A percentile compares a stretch with the other conserved stretches of the same genome.
These are phyloP conservation scores for Penicillium arizonense DNA, from an alignment of 495 filamentous ascomycete species.

Conservation along the genomic window DNA sequence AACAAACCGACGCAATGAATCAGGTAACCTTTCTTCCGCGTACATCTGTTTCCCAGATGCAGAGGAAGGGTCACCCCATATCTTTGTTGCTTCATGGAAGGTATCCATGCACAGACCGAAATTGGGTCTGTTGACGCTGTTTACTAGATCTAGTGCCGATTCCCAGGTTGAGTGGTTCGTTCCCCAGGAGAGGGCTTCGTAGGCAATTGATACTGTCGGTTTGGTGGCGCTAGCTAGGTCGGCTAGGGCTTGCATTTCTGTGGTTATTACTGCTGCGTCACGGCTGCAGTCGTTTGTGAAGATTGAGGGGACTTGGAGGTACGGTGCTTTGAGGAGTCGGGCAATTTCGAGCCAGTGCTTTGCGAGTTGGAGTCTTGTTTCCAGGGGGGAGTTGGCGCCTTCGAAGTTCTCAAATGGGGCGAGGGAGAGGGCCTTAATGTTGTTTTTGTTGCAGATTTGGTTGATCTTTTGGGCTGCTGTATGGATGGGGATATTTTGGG, in stretches of 20 bases:
- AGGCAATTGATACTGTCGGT: slow-evolving; percentile 58
- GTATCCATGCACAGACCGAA: slow-evolving; percentile 74
- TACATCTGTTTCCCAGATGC: slow-evolving; percentile 49
- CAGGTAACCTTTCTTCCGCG: slow-evolving; percentile 50
- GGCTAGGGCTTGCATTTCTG: slow-evolving; percentile 59
- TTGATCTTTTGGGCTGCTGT: slow-evolving; percentile 55
- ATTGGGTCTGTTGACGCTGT: slow-evolving; percentile 58
- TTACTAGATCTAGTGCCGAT: slow-evolving; percentile 55
- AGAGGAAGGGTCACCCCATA: slow-evolving; percentile 62
- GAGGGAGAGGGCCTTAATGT: slow-evolving; percentile 58
- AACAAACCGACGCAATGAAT: slow-evolving; percentile 55
- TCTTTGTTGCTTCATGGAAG: slow-evolving; percentile 65
- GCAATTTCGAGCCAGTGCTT: slow-evolving; percentile 65
- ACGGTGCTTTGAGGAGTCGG: slow-evolving; percentile 55
- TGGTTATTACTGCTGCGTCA: slow-evolving; percentile 54
- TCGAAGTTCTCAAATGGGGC: slow-evolving; percentile 78
- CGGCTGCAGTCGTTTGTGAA: slow-evolving; percentile 54
- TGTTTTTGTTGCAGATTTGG: slow-evolving; percentile 47
- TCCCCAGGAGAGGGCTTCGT: slow-evolving; percentile 70
- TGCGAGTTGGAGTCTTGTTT: slow-evolving; percentile 60
- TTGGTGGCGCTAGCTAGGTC: slow-evolving; percentile 51
- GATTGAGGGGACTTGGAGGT: slow-evolving; percentile 66
- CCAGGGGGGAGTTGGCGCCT: slow-evolving; percentile 47
- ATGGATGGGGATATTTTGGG: slow-evolving; percentile 39
- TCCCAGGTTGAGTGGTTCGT: slow-evolving; percentile 67